Percentiles rank a stretch among this genome's conserved stretches.
Evolutionary conservation across 1,284 basidiomycete genomes (phyloP).

Genomic region (Macrocystidia cucumis): DNA sequence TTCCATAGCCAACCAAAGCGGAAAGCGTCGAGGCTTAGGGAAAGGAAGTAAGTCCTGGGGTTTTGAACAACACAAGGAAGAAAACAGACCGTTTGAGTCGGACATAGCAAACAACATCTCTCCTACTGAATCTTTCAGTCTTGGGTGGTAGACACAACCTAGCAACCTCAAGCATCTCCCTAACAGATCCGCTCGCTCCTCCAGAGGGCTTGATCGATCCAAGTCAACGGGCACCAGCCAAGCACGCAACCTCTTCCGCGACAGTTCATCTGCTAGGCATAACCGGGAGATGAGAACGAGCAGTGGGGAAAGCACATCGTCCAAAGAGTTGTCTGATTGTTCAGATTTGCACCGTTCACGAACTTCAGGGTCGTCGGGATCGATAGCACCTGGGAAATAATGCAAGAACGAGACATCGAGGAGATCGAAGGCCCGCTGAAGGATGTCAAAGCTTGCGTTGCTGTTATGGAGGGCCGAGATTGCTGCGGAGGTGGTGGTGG

Average conservation of each 20-base stretch:
- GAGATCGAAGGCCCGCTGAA: conserved; percentile 57
- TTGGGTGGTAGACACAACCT: conserved; percentile 60
- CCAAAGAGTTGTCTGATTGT: conserved; percentile 44
- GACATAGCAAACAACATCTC: conserved; percentile 81
- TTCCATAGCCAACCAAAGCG: conserved; percentile 82
- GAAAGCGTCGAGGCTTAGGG: conserved; percentile 56
- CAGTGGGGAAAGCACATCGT: conserved; percentile 73
- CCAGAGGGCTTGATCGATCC: conserved; percentile 72
- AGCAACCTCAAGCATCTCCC: conserved; percentile 79
- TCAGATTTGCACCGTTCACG: conserved; percentile 42
- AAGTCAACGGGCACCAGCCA: conserved; percentile 69
- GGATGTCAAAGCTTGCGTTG: conserved; percentile 33
- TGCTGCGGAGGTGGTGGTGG: conserved; percentile 23
- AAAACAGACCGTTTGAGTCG: conserved; percentile 65
- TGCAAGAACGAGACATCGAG: conserved; percentile 54
- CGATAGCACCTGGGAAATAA: conserved; percentile 57
- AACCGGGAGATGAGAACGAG: conserved; percentile 67
- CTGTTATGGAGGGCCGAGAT: not conserved
- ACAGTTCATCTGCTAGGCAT: conserved; percentile 53
- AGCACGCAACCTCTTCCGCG: conserved; percentile 48
- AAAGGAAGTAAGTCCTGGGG: conserved; percentile 1
- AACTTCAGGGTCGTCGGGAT: conserved; percentile 56
- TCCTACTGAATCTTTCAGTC: conserved; percentile 71
- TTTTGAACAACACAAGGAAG: conserved; percentile 1
- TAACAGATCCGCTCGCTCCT: conserved; percentile 62